Conservation (phyloP, 2,329 filamentous ascomycete genomes). For the Microsporum ferrugineum region DNA sequence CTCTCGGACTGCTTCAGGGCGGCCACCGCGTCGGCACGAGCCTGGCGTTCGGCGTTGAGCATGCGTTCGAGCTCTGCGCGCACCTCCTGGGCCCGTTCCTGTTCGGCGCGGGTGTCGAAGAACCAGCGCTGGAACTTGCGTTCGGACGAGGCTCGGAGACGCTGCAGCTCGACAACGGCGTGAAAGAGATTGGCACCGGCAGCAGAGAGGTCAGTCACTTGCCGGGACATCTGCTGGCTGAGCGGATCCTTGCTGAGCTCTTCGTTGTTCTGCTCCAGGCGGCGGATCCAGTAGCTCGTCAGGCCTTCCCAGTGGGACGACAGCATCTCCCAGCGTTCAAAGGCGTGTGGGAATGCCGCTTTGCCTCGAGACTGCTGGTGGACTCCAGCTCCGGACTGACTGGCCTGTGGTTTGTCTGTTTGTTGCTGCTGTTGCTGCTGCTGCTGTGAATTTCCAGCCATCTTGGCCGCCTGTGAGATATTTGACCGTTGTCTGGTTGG, state of each 20-base stretch:
- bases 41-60: slow-evolving; percentile 62
- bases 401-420: slow-evolving; percentile 5
- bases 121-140: slow-evolving; percentile 98
- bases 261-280: slow-evolving; percentile 78
- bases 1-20: slow-evolving; percentile 56
- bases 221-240: slow-evolving; percentile 76
- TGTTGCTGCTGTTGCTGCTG: neutral
- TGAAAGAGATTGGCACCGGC: slow-evolving; percentile 96
- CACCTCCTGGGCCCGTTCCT: slow-evolving; percentile 73
- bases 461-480: slow-evolving; percentile 1
- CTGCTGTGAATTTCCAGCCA: slow-evolving; percentile 6
- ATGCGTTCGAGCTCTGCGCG: slow-evolving; percentile 67
- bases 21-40: slow-evolving; percentile 54
- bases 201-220: slow-evolving; percentile 93
- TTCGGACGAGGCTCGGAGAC: slow-evolving; percentile 85
- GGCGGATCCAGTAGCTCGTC: slow-evolving; percentile 92
- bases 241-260: slow-evolving; percentile 74
- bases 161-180: slow-evolving; percentile 89
- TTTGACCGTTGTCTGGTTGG: neutral
- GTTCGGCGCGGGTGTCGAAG: slow-evolving; percentile 80
- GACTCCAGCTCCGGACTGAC: slow-evolving; percentile 8
- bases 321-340: slow-evolving; percentile 92
- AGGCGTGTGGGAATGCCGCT: slow-evolving; percentile 85
- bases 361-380: slow-evolving; percentile 23
- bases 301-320: slow-evolving; percentile 97